Evolutionary conservation across 306 rosid genomes (phyloP), one percentile per base, ranked within the genome.

Genomic region (Castanea crenata): DNA sequence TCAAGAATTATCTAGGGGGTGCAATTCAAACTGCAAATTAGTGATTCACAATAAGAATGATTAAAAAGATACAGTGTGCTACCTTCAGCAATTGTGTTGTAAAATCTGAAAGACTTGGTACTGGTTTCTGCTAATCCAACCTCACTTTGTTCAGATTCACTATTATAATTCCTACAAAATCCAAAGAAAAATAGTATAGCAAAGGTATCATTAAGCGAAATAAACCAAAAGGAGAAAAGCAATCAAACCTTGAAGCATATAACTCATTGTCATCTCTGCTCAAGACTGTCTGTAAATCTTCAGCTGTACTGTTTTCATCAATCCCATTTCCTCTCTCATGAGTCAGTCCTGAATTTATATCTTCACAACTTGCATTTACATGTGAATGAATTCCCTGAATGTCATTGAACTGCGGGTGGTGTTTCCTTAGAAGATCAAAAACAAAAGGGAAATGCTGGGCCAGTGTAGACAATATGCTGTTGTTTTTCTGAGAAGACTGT

Each of bases 371-470:
- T 83, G 70, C 64, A 10, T 62, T 74, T 44, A 70, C 85, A 46
- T 27, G 78, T 74, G 78, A 71, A 79, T 69, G 74, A 69, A 61
- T 86, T 81, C 84, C 85, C 72, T 35, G 64, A 67, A 73, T 46
- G 70, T 75, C 89, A 77, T 63, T 80, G 80, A 78, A 74, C 57
- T 78, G 86, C 32, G 55, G 80, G 79, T 81, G 73, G 34, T 64
- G 79, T 75, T 81, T 85, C 79, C 88, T 84, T 86, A 90, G 83
- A 82, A 92, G 88, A 82, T 78, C 82, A 75, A 89, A 88, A 75
- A 95, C 61, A 79, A 81, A 87, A 72, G 99, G 98, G 69, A 95
- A 88, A 83, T 76, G 94, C 86, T 63, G 85, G 57, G 94, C 97
- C 77, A 95, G 87, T 85, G 85, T 87, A 76, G 90, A 91, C 25